Base-by-base conservation (phyloP, 2,329 filamentous ascomycete species). In the Capronia epimyces region DNA sequence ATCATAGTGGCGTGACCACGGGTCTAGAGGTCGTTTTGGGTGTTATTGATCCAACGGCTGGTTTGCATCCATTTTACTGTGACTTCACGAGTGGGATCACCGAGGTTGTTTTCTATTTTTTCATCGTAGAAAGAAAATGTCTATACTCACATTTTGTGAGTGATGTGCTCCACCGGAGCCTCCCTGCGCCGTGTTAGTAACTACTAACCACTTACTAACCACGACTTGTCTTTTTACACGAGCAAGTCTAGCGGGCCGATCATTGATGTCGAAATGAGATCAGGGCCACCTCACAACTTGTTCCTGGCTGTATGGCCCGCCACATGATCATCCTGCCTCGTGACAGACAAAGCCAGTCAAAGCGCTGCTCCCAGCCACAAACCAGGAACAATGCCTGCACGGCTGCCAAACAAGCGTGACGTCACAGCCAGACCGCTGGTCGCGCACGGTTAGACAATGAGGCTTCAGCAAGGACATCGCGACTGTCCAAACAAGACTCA, bases 351-450 rank as follows among this genome's bases (percentile, higher is more conserved):
- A 37, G n/a, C 13, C 44, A 34, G 52, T 40, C 34, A 44, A 29
- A 46, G 36, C 21, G 18, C n/a, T 24, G 16, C 16, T 5, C 36
- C 20, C 39, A 49, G 48, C 48, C 55, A 54, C 55, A 47, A 56
- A 57, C 46, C 51, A 57, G 36, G 55, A 46, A 53, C 48, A 49
- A 50, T 49, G 52, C 43, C 20, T 43, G 15, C 37, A 6, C 21
- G 21, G 20, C 12, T 44, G 27, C 12, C 39, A 27, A n/a, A 8
- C 13, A 16, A 45, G 20, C 18, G 40, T 57, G 50, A 57, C 54
- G 54, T 57, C 54, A 54, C 50, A 37, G 20, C 1, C 16, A 37
- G 20, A 37, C 34, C 8, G 18, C n/a, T 36, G 39, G 36, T 39
- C 31, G 27, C 20, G 16, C n/a, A n/a, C n/a, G n/a, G n/a, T n/a